Evolutionary conservation across 2,329 filamentous ascomycete genomes (phyloP).

Genomic region (Aureobasidium vineae): DNA sequence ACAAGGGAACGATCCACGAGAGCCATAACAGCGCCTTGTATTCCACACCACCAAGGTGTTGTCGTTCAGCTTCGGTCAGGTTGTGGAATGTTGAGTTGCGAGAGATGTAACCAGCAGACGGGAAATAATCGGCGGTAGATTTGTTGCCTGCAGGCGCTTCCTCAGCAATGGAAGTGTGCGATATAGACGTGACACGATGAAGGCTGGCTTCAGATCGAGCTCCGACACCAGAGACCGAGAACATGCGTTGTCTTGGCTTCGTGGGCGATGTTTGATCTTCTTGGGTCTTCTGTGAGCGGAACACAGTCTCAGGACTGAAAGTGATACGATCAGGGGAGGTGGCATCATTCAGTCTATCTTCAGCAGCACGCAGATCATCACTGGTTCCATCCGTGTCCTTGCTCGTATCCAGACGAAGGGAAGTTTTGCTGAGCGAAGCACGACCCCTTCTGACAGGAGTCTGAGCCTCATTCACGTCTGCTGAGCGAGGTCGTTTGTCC

Average conservation of each 20-base stretch:
- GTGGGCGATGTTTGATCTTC: conserved; percentile 3
- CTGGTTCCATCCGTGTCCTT: neutral
- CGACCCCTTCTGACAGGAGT: neutral
- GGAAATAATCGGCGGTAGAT: conserved; percentile 26
- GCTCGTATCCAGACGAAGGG: neutral
- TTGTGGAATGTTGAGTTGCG: conserved; percentile 58
- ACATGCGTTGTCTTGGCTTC: conserved; percentile 6
- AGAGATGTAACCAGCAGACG: conserved; percentile 38
- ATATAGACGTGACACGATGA: conserved; percentile 19
- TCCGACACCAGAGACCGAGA: conserved; percentile 35
- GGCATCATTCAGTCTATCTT: neutral
- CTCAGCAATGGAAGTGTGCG: conserved; percentile 4
- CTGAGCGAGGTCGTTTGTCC: neutral
- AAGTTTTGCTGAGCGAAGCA: neutral
- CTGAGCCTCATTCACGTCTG: neutral
- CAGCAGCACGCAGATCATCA: neutral
- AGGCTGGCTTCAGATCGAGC: conserved; percentile 37
- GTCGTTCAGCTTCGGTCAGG: conserved; percentile 54
- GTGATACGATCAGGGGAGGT: conserved; percentile 32
- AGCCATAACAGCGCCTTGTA: conserved; percentile 62
- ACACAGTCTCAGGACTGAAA: conserved; percentile 36
- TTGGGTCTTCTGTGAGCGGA: conserved; percentile 24
- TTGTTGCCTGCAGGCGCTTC: neutral
- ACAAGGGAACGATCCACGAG: conserved; percentile 59
- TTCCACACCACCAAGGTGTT: conserved; percentile 61